Evolutionary conservation across 2,329 filamentous ascomycete species (phyloP), one percentile per base, ranked within the genome.

Genomic region (Triangularia verruculosa): DNA sequence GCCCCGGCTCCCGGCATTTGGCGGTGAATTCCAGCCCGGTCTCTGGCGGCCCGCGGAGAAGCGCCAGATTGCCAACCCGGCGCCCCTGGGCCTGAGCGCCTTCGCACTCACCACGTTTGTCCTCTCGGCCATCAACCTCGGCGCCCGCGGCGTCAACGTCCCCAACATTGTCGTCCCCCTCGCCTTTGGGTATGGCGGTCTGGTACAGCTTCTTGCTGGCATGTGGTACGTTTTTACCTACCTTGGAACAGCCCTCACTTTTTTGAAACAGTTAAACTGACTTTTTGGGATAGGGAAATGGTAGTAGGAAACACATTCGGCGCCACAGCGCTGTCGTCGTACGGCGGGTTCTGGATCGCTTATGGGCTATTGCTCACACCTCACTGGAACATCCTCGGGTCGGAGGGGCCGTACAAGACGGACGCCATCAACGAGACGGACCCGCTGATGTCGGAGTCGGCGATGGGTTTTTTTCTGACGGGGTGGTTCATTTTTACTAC

Each of bases 401-500:
- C 69, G 0, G 77, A 80, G 20, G 75, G 75, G 39, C 82, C 80
- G 3, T 87, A 87, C 69, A 69, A 69, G 8, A 57, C 59, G 0
- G 58, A 63, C 2, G 66, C 61, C 2, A 59, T 59, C 25, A 57
- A 59, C 63, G 68, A 62, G 4, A 69, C 78, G 70, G 70, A 81
- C 61, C 75, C 76, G 17, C 70, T 78, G 25, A 79, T 80, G 67
- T 81, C 84, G 64, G 74, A 82, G 59, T 86, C 88, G 56, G 87
- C 86, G 0, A 79, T 93, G 61, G 90, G 88, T 62, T 86, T 93
- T 74, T 94, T 90, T 83, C 79, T 94, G 63, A 86, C 86, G 2
- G 85, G 89, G 75, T 94, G 91, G 91, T 93, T 91, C 80, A 92
- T 94, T 78, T 94, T 94, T 80, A 94, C 90, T 59, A 89, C 86